phyloP scores from a whole-genome alignment of 768 basidiomycete species.

The Mycena polygramma region DNA sequence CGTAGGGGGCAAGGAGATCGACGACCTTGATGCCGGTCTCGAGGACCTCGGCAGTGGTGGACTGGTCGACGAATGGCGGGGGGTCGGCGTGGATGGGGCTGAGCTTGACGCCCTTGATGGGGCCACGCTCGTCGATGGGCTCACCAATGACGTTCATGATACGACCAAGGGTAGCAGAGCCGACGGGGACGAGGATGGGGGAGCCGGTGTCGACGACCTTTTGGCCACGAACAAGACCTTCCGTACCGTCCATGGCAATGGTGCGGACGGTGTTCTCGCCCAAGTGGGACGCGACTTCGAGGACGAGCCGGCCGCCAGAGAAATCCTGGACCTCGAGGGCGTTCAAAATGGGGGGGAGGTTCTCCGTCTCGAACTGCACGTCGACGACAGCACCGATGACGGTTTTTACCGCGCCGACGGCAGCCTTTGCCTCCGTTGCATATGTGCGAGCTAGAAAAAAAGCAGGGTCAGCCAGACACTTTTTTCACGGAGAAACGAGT shows the following conservation, averaged over 20 bases:
- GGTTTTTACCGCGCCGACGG: slow-evolving; percentile 90
- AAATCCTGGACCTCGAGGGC: slow-evolving; percentile 98
- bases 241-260: slow-evolving; percentile 99
- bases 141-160: slow-evolving; percentile 99
- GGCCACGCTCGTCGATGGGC: slow-evolving; percentile 99
- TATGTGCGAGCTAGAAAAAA: slow-evolving; percentile 77
- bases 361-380: slow-evolving; percentile 96
- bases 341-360: slow-evolving; percentile 97
- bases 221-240: slow-evolving; percentile 99
- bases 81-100: slow-evolving; percentile 97
- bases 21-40: slow-evolving; percentile 99
- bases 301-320: slow-evolving; percentile 95
- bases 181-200: slow-evolving; percentile 97
- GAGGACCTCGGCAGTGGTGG: slow-evolving; percentile 97
- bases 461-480: slow-evolving; percentile 19
- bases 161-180: slow-evolving; percentile 93
- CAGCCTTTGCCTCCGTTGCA: slow-evolving; percentile 88
- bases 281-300: slow-evolving; percentile 98
- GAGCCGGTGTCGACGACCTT: slow-evolving; percentile 97
- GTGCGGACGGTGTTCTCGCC: slow-evolving; percentile 99
- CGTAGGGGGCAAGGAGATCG: slow-evolving; percentile 98
- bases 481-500: slow-evolving; percentile 41
- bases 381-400: slow-evolving; percentile 99
- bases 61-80: slow-evolving; percentile 97
- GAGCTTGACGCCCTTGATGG: slow-evolving; percentile 95